Conservation (phyloP, 2,329 filamentous ascomycete species). For the Apiospora pterosperma region DNA sequence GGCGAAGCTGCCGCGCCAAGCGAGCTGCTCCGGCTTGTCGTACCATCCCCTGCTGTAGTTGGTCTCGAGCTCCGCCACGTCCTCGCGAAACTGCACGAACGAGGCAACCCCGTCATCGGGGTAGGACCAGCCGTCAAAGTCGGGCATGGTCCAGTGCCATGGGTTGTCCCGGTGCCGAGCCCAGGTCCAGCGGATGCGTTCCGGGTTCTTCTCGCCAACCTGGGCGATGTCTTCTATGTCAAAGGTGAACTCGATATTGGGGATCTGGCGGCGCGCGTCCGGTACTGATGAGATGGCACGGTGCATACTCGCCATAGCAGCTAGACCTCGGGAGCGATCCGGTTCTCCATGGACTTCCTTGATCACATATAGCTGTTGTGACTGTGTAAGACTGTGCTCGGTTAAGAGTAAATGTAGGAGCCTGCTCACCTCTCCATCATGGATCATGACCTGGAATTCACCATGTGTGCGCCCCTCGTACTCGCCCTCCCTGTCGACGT, state of each 20-base stretch:
- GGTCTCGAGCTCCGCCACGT: constrained; percentile 15
- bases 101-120: constrained; percentile 19
- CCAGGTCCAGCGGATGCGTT: constrained; percentile 19
- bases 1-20: constrained; percentile 29
- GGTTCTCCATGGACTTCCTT: constrained; percentile 17
- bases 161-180: constrained; percentile 16
- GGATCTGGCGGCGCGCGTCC: constrained; percentile 13
- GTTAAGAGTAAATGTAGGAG: too few relatives aligned
- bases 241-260: constrained; percentile 20
- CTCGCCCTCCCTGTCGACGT: constrained; percentile 12
- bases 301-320: constrained; percentile 17
- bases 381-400: not conserved
- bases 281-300: constrained; percentile 17
- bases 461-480: constrained; percentile 15
- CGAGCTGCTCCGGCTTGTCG: constrained; percentile 5
- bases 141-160: constrained; percentile 21
- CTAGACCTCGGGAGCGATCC: constrained; percentile 19
- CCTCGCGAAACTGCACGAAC: constrained; percentile 19
- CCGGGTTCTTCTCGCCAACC: constrained; percentile 9
- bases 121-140: constrained; percentile 21
- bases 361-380: constrained; percentile 11
- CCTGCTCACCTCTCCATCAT: constrained; percentile 13
- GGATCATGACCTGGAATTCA: constrained; percentile 20
- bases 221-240: constrained; percentile 19
- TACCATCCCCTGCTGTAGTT: constrained; percentile 10